Evolutionary conservation across 768 basidiomycete genomes (phyloP), one percentile per base, ranked within the genome.

Genomic region (Chiua virens): DNA sequence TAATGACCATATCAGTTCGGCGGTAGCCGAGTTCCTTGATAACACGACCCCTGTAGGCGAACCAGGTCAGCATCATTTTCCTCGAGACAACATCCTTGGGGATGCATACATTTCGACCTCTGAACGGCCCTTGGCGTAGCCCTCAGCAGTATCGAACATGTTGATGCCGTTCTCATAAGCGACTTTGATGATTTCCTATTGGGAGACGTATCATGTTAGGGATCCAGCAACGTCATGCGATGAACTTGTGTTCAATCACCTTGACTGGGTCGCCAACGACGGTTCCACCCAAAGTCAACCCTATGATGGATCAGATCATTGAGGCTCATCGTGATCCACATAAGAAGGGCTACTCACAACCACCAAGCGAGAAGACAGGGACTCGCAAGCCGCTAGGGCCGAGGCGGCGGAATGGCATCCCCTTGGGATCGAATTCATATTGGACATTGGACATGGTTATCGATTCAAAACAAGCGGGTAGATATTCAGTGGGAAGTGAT

Each of bases 131-230:
- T 71, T 62, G 41, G 70, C 63, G 49, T 79, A 78, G 13, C 64
- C 63, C 51, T 79, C 77, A 1, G 78, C 78, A 17, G 70, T 75
- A 52, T 79, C 74, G 51, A 79, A 74, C 66, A 75, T 71, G 62
- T 79, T 80, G 65, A 80, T 73, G 6, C 79, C 80, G 18, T 69
- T 64, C 47, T 83, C 80, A 43, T 73, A 81, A 15, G 79, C 80
- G 9, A 73, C 64, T 63, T 77, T 77, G 70, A 85, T 73, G 52
- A 81, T 75, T 35, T 84, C 82, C 70, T 76, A 32, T 52, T 30
- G 34, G 17, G 34, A 25, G 22, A 37, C 15, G 14, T 18, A 8
- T 21, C 0, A 27, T 9, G 42, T 56, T 9, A 53, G 42, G 4
- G 7, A 15, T 17, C 18, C 11, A 17, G 20, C 3, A 21, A 18